Evolutionary conservation across 805 yeast genomes (phyloP), one percentile per base, ranked within the genome.

Genomic region (Barnettozyma vustinii): DNA sequence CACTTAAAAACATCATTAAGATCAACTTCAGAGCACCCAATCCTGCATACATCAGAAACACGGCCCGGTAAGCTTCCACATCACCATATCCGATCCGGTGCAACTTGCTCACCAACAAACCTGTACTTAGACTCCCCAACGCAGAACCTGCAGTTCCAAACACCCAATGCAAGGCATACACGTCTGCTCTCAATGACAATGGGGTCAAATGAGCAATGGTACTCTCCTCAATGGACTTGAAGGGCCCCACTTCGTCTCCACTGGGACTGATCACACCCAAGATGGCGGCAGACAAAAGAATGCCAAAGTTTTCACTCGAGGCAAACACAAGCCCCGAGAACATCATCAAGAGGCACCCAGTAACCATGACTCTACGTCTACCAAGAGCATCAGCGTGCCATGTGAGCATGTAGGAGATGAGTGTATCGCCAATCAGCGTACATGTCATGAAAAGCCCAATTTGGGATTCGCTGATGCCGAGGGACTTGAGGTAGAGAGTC

Each of bases 181-280:
- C 70, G 54, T 81, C 87, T 1, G 95, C 83, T 42, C 95, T 71
- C 48, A 76, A 77, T 47, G 70, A 70, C 35, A 74, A 75, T 0
- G 84, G 81, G 0, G 95, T 84, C 53, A 89, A 67, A 64, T 87
- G 92, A 0, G 96, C 94, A 44, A 89, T 72, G 37, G 87, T 76
- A 1, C 92, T 81, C 60, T 88, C 96, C 63, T 89, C 96, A 26
- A 89, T 81, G 0, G 94, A 80, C 60, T 86, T 84, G 65, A 89
- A 89, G 0, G 96, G 96, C 0, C 96, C 96, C 0, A 91, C 87
- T 60, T 89, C 96, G 59, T 84, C 90, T 21, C 96, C 96, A 26
- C 88, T 80, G 2, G 96, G 94, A 2, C 96, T 86, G 8, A 89
- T 85, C 16, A 89, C 96, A 1, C 96, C 96, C 27, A 87, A 50